These are phyloP conservation scores for Suhomyces kilbournensis DNA, from an alignment of 805 yeast species.

Conservation along the genomic window DNA sequence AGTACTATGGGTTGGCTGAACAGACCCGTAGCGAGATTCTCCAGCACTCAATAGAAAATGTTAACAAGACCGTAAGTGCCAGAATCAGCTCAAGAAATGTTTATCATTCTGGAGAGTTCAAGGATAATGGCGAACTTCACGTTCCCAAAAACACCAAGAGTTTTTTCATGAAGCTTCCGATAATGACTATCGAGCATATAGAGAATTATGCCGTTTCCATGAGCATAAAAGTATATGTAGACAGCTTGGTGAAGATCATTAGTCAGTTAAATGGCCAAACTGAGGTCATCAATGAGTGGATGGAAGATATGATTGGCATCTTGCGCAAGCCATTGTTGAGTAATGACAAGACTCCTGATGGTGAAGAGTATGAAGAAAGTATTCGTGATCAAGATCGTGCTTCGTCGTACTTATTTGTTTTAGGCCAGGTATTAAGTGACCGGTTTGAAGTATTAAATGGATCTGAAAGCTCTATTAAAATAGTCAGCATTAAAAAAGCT, in stretches of 20 bases:
- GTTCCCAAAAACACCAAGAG: conserved; percentile 35
- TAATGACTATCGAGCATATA: conserved; percentile 17
- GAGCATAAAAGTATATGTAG: conserved; percentile 19
- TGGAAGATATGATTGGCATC: conserved; percentile 38
- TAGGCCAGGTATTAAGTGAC: conserved; percentile 48
- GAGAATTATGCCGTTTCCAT: conserved; percentile 16
- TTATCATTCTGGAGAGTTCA: conserved; percentile 3
- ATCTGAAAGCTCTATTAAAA: conserved; percentile 18
- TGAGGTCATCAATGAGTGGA: conserved; percentile 49
- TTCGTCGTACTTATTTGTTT: conserved; percentile 52
- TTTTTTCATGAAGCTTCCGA: conserved; percentile 30
- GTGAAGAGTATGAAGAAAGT: conserved; percentile 76
- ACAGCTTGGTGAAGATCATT: conserved; percentile 17
- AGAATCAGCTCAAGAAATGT: conserved; percentile 23
- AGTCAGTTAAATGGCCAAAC: conserved; percentile 52
- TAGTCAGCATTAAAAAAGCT: conserved; percentile 13
- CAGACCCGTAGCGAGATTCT: conserved; percentile 30
- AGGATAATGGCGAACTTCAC: conserved; percentile 28
- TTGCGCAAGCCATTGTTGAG: conserved; percentile 49
- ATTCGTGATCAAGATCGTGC: conserved; percentile 73
- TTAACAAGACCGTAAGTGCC: conserved; percentile 20
- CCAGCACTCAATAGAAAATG: conserved; percentile 27
- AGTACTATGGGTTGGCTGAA: conserved; percentile 36
- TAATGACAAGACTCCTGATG: conserved; percentile 52
- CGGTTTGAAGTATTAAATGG: conserved; percentile 41